These are phyloP conservation scores for Penicillium alfredii DNA, from an alignment of 495 filamentous ascomycete genomes.

Conservation along the genomic window DNA sequence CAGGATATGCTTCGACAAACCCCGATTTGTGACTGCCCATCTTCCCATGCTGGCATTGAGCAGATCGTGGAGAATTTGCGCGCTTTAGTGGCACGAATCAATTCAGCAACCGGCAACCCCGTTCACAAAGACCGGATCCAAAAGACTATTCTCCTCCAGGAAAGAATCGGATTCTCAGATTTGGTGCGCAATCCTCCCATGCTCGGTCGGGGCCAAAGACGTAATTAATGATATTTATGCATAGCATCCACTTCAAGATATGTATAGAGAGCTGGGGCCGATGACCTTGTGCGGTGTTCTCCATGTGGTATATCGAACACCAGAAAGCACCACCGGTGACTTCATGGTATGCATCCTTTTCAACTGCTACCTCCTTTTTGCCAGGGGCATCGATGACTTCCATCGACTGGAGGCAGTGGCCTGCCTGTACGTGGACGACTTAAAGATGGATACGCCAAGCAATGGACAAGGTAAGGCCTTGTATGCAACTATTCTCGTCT, in stretches of 20 bases:
- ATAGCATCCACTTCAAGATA: conserved; percentile 35
- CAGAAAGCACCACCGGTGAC: conserved; percentile 58
- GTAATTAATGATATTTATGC: conserved; percentile 15
- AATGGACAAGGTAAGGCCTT: conserved; percentile 69
- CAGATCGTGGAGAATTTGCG: conserved; percentile 66
- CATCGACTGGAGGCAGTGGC: conserved; percentile 67
- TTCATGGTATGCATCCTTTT: conserved; percentile 91
- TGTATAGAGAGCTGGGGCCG: conserved; percentile 73
- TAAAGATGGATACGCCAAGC: conserved; percentile 68
- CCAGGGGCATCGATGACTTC: conserved; percentile 53
- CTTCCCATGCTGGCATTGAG: conserved; percentile 70
- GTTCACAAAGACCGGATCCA: conserved; percentile 39
- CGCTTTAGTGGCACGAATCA: conserved; percentile 66
- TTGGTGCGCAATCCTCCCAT: conserved; percentile 44
- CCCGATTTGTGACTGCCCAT: conserved; percentile 74
- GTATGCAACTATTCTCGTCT: not conserved
- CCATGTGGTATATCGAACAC: conserved; percentile 74
- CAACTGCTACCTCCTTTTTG: conserved; percentile 72
- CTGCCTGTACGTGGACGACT: conserved; percentile 62
- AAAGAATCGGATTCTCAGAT: conserved; percentile 59
- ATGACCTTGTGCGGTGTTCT: conserved; percentile 80
- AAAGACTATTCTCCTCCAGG: conserved; percentile 50
- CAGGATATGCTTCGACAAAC: conserved; percentile 75
- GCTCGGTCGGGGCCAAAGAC: not conserved
- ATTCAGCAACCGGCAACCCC: conserved; percentile 56